A percentile compares a stretch with the other conserved stretches of the same genome.
These are phyloP conservation scores for Corynespora cassiicola DNA, from an alignment of 2,329 filamentous ascomycete species.

Conservation along the genomic window DNA sequence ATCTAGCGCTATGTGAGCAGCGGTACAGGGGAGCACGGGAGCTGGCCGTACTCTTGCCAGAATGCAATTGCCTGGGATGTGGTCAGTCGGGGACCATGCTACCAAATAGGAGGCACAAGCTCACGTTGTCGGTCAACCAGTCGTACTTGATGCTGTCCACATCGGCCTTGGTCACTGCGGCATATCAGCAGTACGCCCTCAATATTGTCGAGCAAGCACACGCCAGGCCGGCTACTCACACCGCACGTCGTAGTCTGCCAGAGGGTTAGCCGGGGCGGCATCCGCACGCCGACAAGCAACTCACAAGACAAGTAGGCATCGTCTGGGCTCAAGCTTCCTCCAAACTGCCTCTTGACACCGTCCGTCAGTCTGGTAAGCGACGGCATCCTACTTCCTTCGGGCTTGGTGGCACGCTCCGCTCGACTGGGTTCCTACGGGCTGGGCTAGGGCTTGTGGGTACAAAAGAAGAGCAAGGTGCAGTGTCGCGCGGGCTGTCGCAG, in stretches of 20 bases:
- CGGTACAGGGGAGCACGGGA: conserved; percentile 1
- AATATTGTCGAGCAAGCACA: conserved; percentile 4
- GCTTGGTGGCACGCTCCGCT: too few relatives aligned
- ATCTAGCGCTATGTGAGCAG: conserved; percentile 53
- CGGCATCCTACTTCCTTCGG: too few relatives aligned
- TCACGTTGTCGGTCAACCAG: conserved; percentile 95
- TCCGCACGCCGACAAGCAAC: conserved; percentile 35
- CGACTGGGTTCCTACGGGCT: too few relatives aligned
- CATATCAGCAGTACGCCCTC: conserved; percentile 21
- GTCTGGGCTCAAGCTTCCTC: conserved; percentile 56
- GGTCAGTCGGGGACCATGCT: too few relatives aligned
- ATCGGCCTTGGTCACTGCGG: conserved; percentile 83
- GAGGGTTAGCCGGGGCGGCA: conserved; percentile 25
- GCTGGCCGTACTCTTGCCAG: conserved; percentile 81
- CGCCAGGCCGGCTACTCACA: conserved; percentile 54
- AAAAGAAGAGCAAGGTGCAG: too few relatives aligned
- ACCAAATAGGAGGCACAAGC: conserved; percentile 1
- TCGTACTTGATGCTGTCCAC: conserved; percentile 87
- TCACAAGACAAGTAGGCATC: conserved; percentile 75
- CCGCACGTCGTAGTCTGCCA: conserved; percentile 68
- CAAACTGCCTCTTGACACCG: conserved; percentile 34
- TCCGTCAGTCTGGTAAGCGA: conserved; percentile 28
- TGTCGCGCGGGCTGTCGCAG: too few relatives aligned
- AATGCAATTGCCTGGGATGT: conserved; percentile 85
- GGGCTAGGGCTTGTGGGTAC: too few relatives aligned